Evolutionary conservation across 208 protist genomes (phyloP), one percentile per base, ranked within the genome.

Genomic region (Novymonas esmeraldas): DNA sequence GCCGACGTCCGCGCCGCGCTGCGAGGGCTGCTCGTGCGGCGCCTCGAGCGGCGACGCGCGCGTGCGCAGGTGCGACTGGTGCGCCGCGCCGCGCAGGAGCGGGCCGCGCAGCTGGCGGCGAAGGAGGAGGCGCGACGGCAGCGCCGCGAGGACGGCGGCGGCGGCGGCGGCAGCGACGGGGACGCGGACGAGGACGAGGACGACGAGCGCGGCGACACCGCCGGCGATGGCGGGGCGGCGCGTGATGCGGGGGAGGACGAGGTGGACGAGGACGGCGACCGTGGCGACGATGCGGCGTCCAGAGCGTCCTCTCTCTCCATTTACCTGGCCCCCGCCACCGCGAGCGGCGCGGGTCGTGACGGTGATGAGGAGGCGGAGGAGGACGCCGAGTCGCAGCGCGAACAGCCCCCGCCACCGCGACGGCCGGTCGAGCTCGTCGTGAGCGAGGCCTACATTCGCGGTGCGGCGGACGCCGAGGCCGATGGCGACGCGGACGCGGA

Each of bases 21-120:
- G 46, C 70, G 70, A 0, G 46, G 11, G 34, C 69, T 92, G 68
- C 76, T 94, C 9, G 57, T 78, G 28, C 65, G 72, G 1, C 82
- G 84, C n/a, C 61, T 93, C 38, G 60, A 86, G 64, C 86, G 82
- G 5, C 80, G 86, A 11, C 81, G 82, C 11, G 72, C 77, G 36
- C 78, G 85, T 9, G 49, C 45, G 36, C 79, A 86, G n/a, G 78
- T 51, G 20, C 79, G 78, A 1, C 74, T 69, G 1, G 78, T 79
- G 22, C 61, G 38, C 6, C 46, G 71, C 46, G 66, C 76, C 14
- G 72, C 78, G 33, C 58, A 81, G 38, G 73, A 69, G 55, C 50
- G 62, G 71, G 28, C 46, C 14, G 29, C 65, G 41, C 29, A 44
- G 9, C 64, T 26, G 11, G 54, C 61, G 2, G 70, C 63, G 39